phyloP scores from a whole-genome alignment of 129 eudicot species.

The Escallonia herrerae region DNA sequence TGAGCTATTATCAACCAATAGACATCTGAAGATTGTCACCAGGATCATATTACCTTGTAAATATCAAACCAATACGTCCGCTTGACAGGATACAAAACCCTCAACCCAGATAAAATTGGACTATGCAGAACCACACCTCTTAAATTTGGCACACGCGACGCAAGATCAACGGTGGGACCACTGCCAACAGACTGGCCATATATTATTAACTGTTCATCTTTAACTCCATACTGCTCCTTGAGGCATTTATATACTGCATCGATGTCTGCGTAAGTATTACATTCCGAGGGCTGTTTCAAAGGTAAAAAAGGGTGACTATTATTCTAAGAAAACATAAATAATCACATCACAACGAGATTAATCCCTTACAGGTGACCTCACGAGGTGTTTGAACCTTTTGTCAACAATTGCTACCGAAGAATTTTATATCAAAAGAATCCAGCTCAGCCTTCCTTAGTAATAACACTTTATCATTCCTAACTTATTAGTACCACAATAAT shows the following conservation, averaged over 20 bases:
- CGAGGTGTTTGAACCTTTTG: neutral
- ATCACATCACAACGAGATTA: neutral
- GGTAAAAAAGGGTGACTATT: constrained; percentile 21
- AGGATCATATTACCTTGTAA: constrained; percentile 50
- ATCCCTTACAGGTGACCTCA: neutral
- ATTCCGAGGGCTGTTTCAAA: constrained; percentile 69
- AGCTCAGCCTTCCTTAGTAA: no score
- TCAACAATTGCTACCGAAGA: neutral
- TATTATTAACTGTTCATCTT: constrained; percentile 70
- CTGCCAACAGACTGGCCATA: constrained; percentile 97
- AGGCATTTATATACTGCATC: constrained; percentile 95
- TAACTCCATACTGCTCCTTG: constrained; percentile 71
- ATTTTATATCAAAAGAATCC: no score
- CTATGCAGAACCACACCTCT: constrained; percentile 95
- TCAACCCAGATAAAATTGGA: constrained; percentile 79
- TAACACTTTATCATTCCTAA: no score
- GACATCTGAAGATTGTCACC: neutral
- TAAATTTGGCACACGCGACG: constrained; percentile 70
- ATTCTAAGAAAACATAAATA: constrained; percentile 8
- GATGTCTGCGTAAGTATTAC: constrained; percentile 90
- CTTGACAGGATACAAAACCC: constrained; percentile 82
- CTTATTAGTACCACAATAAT: no score
- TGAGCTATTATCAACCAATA: neutral
- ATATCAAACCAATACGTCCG: constrained; percentile 92
- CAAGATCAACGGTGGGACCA: constrained; percentile 89